phyloP scores from a whole-genome alignment of 371 early-diverging fungal species.

The Chytridium lagenaria region DNA sequence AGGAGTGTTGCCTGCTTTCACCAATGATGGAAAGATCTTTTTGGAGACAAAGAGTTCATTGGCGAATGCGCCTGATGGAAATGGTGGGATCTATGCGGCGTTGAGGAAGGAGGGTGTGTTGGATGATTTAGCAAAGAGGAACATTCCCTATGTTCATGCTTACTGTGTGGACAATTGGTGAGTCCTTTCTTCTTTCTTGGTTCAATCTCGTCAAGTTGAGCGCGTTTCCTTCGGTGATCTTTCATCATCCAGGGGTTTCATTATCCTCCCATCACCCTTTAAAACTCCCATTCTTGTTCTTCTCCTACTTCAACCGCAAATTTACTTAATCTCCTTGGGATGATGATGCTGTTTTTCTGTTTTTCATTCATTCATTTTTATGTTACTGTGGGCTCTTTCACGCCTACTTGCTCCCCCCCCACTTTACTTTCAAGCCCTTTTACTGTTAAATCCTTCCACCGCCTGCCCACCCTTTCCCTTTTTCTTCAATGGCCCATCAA shows the following conservation, averaged over 20 bases:
- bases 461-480: no score
- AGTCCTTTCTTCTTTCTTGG: background rate
- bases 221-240: background rate
- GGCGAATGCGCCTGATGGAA: conserved; percentile 86
- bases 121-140: conserved; percentile 74
- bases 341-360: no score
- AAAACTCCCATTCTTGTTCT: background rate
- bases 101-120: conserved; percentile 79
- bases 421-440: no score
- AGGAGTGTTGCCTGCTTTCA: conserved; percentile 86
- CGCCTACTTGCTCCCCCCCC: no score
- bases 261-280: background rate
- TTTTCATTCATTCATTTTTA: no score
- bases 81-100: conserved; percentile 89
- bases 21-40: conserved; percentile 83
- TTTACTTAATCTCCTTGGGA: background rate
- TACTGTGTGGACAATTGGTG: conserved; percentile 95
- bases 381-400: no score
- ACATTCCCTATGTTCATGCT: conserved; percentile 83
- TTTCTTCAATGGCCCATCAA: background rate
- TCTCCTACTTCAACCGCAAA: no score
- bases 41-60: conserved; percentile 80
- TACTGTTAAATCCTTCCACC: no score
- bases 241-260: background rate
- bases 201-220: background rate